These are phyloP conservation scores for Rhododendron mucronatum DNA, from an alignment of 148 eudicot species.

Conservation along the genomic window DNA sequence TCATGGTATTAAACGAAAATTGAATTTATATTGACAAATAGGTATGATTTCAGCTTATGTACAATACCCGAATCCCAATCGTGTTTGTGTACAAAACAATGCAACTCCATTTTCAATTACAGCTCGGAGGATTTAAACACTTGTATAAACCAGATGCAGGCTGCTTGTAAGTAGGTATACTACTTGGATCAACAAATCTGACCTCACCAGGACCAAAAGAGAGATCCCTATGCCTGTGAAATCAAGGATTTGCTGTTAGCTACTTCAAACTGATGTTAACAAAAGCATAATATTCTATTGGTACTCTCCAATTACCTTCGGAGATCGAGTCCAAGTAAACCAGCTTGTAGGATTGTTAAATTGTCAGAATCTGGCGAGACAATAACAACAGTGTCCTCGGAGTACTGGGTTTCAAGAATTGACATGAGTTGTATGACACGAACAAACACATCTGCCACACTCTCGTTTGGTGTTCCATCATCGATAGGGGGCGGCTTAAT, in stretches of 20 bases:
- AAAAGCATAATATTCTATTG: background rate
- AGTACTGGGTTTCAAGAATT: constrained; percentile 90
- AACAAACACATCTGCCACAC: constrained; percentile 92
- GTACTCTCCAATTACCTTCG: constrained; percentile 45
- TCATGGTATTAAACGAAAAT: background rate
- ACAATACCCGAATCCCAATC: background rate
- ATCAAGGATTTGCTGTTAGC: background rate
- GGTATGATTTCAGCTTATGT: background rate
- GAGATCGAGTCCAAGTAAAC: constrained; percentile 84
- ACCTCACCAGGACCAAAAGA: constrained; percentile 83
- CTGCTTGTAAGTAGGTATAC: constrained; percentile 74
- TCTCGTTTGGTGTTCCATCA: constrained; percentile 98
- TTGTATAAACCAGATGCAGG: constrained; percentile 76
- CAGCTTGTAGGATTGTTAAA: constrained; percentile 80
- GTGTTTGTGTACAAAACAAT: background rate
- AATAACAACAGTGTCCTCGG: constrained; percentile 79
- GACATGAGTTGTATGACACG: constrained; percentile 99
- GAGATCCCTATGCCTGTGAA: constrained; percentile 79
- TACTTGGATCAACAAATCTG: constrained; percentile 65
- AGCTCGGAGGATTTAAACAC: constrained; percentile 88
- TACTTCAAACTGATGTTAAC: background rate
- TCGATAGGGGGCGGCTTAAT: constrained; percentile 81
- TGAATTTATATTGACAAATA: background rate
- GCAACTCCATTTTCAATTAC: constrained; percentile 37
- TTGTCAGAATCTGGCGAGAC: constrained; percentile 98